Base-by-base conservation (phyloP, 805 yeast species). In the Pichia membranifaciens region DNA sequence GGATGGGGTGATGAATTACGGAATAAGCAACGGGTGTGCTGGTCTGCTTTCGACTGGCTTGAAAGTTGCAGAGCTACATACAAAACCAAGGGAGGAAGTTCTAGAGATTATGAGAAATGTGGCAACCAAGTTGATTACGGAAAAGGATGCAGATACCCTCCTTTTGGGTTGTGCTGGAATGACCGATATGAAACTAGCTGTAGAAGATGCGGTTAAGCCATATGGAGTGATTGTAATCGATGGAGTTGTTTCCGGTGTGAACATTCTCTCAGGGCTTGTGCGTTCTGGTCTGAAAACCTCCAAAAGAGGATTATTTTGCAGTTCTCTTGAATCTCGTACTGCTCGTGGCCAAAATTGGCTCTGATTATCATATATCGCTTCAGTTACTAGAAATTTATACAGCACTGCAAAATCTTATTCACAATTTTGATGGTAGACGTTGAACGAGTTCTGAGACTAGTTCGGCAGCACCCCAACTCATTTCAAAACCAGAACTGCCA, bases 171-270 rank as follows among this genome's bases (percentile, higher is more conserved):
- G 91, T 62, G 98, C 88, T 23, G 78, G 98, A 53, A 68, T 90
- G 58, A 82, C 90, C 45, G 98, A 90, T 60, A 85, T 90, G 57
- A 97, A 96, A 44, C 95, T 81, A 45, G 90, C 93, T 2, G 81
- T 90, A 51, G 95, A 90, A 67, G 96, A 89, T 6, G 88, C 83
- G 37, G 90, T 91, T 96, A 96, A 88, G 66, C 80, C 88, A 25
- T 82, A 87, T 65, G 97, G 90, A 64, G 78, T 89, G 47, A 96
- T 87, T 63, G 71, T 87, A 22, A 76, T 86, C 58, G 96, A 96
- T 22, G 57, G 58, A 17, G 58, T 55, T 17, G 49, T 48, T 34
- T 50, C 55, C 3, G 57, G 57, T 13, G 65, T 66, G 10, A 67
- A 65, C 7, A 32, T 65, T 5, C 54, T 65, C 7, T 49, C 66